phyloP scores from a whole-genome alignment of 441 rosid genomes.

The Brassica balearica region DNA sequence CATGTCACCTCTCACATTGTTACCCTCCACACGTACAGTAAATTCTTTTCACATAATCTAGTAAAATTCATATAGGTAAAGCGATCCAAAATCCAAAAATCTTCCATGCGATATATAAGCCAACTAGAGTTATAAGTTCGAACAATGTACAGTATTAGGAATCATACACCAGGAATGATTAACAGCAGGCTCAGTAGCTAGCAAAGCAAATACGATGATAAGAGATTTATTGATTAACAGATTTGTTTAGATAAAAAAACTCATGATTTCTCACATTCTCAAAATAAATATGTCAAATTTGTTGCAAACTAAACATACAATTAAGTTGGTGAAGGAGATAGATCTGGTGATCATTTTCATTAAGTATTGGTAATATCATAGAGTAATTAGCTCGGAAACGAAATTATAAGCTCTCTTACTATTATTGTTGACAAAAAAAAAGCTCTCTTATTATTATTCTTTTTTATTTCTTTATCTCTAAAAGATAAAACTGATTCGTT shows the following conservation, averaged over 20 bases:
- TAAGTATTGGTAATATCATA: background rate
- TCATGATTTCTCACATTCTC: background rate
- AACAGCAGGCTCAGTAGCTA: background rate
- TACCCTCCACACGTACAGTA: background rate
- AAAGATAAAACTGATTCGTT: background rate
- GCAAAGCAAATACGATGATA: background rate
- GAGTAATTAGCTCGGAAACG: background rate
- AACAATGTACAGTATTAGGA: background rate
- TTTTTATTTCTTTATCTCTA: background rate
- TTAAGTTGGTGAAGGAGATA: background rate
- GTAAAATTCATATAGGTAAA: background rate
- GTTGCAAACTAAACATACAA: background rate
- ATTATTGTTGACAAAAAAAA: no score
- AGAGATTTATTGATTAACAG: background rate
- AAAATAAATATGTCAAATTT: background rate
- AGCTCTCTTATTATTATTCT: no score
- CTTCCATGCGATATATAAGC: background rate
- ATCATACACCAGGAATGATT: background rate
- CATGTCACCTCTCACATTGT: conserved; percentile 7
- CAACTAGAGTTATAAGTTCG: background rate
- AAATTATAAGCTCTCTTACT: background rate
- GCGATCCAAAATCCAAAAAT: background rate
- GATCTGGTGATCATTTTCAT: background rate
- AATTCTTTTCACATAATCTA: background rate
- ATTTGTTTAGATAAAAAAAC: background rate